Evolutionary conservation across 2,329 filamentous ascomycete genomes (phyloP).

Genomic region (Cytospora piceae): DNA sequence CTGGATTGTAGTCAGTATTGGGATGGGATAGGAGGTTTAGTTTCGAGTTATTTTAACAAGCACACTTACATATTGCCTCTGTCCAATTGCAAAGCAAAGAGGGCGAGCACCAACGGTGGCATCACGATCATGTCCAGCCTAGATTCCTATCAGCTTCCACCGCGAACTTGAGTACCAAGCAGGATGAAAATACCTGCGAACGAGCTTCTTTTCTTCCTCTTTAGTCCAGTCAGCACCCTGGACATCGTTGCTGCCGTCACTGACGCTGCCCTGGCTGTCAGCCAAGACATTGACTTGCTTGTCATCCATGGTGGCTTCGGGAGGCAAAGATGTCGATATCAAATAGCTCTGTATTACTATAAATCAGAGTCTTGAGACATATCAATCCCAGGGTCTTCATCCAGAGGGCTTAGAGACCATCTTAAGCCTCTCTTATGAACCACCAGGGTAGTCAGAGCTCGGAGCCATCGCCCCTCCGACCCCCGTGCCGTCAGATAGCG

Average conservation of each 20-base stretch:
- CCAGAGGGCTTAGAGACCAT: neutral
- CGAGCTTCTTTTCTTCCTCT: conserved; percentile 24
- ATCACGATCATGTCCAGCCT: conserved; percentile 30
- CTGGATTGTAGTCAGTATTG: neutral
- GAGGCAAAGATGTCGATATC: neutral
- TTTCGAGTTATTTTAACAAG: neutral
- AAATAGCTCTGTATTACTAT: neutral
- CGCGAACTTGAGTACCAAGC: neutral
- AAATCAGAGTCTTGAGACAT: neutral
- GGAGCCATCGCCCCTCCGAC: neutral
- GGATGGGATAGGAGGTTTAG: neutral
- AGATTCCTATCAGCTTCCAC: neutral
- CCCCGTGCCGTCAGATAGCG: neutral
- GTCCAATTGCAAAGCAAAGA: conserved; percentile 30
- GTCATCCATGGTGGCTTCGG: neutral
- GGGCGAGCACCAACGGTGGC: conserved; percentile 26
- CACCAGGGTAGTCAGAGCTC: neutral
- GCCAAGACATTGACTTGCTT: neutral
- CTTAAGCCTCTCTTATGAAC: neutral
- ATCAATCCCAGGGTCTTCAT: neutral
- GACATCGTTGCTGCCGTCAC: neutral
- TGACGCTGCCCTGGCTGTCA: neutral
- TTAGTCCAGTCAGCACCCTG: conserved; percentile 18
- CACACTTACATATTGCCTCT: conserved; percentile 29
- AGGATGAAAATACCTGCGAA: conserved; percentile 23